Base-by-base conservation (phyloP, 345 rosid species). In the Gossypium anomalum region DNA sequence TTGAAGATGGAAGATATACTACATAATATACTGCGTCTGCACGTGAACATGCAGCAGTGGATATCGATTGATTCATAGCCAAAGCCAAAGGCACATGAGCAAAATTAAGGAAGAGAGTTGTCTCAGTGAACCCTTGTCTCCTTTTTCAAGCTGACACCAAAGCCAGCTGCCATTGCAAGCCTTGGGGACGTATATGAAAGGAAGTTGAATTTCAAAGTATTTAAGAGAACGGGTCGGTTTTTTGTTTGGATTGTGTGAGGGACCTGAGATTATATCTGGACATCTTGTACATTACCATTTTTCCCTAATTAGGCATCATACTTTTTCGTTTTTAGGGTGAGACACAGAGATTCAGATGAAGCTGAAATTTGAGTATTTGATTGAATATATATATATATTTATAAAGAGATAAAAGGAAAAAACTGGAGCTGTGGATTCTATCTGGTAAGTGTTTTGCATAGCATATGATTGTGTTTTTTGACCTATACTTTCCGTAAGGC, bases 201-300 rank as follows among this genome's bases (percentile, higher is more conserved):
- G 16, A 16, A 22, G 49, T 29, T 67, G 65, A 58, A 49, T 4
- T 67, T 58, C 53, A 11, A 27, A 49, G 57, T 56, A 19, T 71
- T 6, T 23, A 49, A 70, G 43, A 23, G 15, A 43, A 12, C 3
- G 9, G 29, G 19, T 61, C 51, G 58, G 67, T 67, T 11, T 56
- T 19, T 52, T 60, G 22, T 15, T 70, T 53, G 61, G 59, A 47
- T 66, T 44, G 70, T 44, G 60, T 66, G 78, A 78, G 82, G 80
- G 75, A 41, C 84, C 88, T 77, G 63, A 64, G 2, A 5, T 52
- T 43, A 17, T 80, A 17, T 80, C 7, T 83, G 83, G 81, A 78
- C 81, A 82, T 79, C 66, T 67, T 85, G 89, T 88, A 86, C 80
- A 84, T 80, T 78, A 77, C 80, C 76, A 78, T 53, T 84, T 89